Evolutionary conservation across 2,329 filamentous ascomycete species (phyloP), one percentile per base, ranked within the genome.

Genomic region (Apiospora sp.): DNA sequence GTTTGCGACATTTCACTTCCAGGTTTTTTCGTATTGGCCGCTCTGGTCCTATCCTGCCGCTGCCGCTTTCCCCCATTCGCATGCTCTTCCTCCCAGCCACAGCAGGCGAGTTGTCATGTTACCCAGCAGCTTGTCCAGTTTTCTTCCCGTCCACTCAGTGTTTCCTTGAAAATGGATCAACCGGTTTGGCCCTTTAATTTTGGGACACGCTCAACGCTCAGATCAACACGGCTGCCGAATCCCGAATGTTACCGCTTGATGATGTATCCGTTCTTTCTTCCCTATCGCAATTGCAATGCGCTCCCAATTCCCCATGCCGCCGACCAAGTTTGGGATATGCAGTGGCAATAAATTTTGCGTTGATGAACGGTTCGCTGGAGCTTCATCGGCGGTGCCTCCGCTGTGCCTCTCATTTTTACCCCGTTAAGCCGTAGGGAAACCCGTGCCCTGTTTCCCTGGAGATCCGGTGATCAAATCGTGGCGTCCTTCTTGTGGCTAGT

Each of bases 51-150:
- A 37, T 61, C 58, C 58, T 64, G 58, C 58, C 58, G 58, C 58
- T 64, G 58, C 58, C 58, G 58, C 58, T 64, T 64, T 64, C 58
- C 58, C 19, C 37, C 37, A 41, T 41, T 64, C n/a, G 58, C 58
- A 64, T 64, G 27, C 10, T 34, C 22, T 19, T 61, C 14, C 27
- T 61, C 30, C 54, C 54, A 61, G 54, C 54, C 54, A 61, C 54
- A 37, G 30, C 14, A 16, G 16, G 27, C 22, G 54, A 34, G 34
- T 37, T 61, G 54, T 64, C 34, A 37, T 64, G 58, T 64, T 64
- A 41, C 58, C 30, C n/a, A 34, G 34, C 58, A n/a, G 19, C 34
- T n/a, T 41, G 8, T 41, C 58, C 58, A 37, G n/a, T n/a, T 41
- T 19, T 30, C 54, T 34, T 37, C 54, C 54, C 54, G 30, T 22